Conservation (phyloP, 2,329 filamentous ascomycete genomes). For the Fusarium sp. region DNA sequence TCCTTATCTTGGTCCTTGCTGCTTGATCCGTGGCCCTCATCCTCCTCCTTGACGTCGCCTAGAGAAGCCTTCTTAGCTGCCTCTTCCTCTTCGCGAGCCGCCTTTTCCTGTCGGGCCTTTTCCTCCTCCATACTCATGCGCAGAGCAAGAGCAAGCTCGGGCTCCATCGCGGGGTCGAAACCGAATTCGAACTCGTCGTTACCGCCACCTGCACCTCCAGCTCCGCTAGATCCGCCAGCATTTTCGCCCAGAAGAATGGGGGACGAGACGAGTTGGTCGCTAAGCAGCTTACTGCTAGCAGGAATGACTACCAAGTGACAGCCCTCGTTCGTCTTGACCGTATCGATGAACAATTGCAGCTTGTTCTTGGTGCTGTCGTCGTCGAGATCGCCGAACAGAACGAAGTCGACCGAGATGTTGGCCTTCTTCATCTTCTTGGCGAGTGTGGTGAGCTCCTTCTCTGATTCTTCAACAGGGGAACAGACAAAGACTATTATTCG, state of each 20-base stretch:
- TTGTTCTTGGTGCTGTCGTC: slow-evolving; percentile 91
- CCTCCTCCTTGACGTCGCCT: slow-evolving; percentile 85
- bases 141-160: slow-evolving; percentile 91
- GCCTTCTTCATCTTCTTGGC: slow-evolving; percentile 99
- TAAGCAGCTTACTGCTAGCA: slow-evolving; percentile 90
- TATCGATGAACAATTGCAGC: slow-evolving; percentile 91
- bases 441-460: slow-evolving; percentile 87
- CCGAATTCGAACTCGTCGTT: slow-evolving; percentile 79
- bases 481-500: slow-evolving; percentile 98
- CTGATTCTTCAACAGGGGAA: slow-evolving; percentile 88
- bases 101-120: slow-evolving; percentile 90
- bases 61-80: slow-evolving; percentile 79
- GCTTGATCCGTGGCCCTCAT: slow-evolving; percentile 66
- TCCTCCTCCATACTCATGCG: slow-evolving; percentile 99
- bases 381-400: slow-evolving; percentile 93
- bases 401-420: slow-evolving; percentile 92
- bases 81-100: slow-evolving; percentile 79
- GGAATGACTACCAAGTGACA: slow-evolving; percentile 92
- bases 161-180: slow-evolving; percentile 91
- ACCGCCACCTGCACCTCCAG: slow-evolving; percentile 69
- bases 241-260: slow-evolving; percentile 90
- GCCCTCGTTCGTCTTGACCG: slow-evolving; percentile 90
- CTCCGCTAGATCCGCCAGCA: slow-evolving; percentile 65
- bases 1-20: slow-evolving; percentile 78
- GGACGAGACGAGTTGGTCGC: slow-evolving; percentile 88